Conservation (phyloP, 495 filamentous ascomycete species). For the Penicillium crystallinum region DNA sequence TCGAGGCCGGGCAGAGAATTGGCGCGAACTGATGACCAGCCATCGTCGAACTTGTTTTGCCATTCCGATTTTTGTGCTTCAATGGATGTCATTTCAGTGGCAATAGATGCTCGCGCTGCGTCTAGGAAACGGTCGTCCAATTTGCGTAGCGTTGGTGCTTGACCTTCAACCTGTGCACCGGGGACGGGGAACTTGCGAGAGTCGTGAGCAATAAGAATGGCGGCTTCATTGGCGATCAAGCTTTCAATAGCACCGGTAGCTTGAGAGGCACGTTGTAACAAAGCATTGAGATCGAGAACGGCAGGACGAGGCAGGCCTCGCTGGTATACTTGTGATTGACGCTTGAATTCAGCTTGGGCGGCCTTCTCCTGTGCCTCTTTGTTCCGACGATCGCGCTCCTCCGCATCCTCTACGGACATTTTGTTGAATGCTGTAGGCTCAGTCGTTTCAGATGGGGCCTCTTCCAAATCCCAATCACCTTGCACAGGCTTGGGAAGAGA, state of each 20-base stretch:
- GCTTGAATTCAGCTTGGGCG: slow-evolving; percentile 69
- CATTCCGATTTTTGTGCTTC: slow-evolving; percentile 47
- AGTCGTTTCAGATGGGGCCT: slow-evolving; percentile 73
- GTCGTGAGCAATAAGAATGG: slow-evolving; percentile 75
- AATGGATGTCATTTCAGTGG: slow-evolving; percentile 57
- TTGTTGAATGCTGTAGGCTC: slow-evolving; percentile 53
- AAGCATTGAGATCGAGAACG: slow-evolving; percentile 61
- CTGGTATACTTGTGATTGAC: slow-evolving; percentile 87
- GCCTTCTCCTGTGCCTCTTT: slow-evolving; percentile 62
- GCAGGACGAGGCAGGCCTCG: slow-evolving; percentile 73
- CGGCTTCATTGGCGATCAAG: slow-evolving; percentile 69
- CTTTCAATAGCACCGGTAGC: slow-evolving; percentile 51
- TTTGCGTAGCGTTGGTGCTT: slow-evolving; percentile 52
- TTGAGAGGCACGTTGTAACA: slow-evolving; percentile 55
- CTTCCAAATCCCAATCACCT: slow-evolving; percentile 83
- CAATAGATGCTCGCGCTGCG: slow-evolving; percentile 69
- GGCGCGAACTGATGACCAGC: slow-evolving; percentile 61
- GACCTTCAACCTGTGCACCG: slow-evolving; percentile 58
- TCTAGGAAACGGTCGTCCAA: slow-evolving; percentile 69
- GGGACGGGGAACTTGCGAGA: slow-evolving; percentile 66
- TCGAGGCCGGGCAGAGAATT: slow-evolving; percentile 67
- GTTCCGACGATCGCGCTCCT: slow-evolving; percentile 70
- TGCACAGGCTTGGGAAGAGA: slow-evolving; percentile 87
- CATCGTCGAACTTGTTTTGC: slow-evolving; percentile 53
- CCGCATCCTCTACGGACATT: slow-evolving; percentile 74